A percentile compares a stretch with the other conserved stretches of the same genome.
These are phyloP conservation scores for Hawksworthiomyces lignivorus DNA, from an alignment of 2,329 filamentous ascomycete genomes.

Conservation along the genomic window DNA sequence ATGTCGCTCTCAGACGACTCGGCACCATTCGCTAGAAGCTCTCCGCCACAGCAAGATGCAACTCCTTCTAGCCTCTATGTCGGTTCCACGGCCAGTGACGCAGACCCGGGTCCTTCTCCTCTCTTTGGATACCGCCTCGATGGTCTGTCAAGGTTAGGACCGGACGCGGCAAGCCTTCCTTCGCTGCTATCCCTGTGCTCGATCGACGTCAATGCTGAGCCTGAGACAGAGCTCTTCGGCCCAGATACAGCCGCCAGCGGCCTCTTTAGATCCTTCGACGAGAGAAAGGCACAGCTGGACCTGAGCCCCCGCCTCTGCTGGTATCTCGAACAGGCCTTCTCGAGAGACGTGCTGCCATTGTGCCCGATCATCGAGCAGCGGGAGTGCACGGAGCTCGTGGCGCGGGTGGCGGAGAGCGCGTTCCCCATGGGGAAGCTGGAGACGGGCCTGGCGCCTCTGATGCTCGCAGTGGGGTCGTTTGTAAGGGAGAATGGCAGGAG, in stretches of 20 bases:
- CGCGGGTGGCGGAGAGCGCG: conserved; percentile 5
- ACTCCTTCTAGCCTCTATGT: no score
- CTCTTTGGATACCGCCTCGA: conserved; percentile 5
- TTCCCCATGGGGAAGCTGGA: conserved; percentile 6
- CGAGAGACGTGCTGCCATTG: conserved; percentile 15
- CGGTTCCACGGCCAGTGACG: no score
- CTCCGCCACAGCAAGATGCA: no score
- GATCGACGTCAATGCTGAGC: conserved; percentile 1
- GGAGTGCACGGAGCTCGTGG: conserved; percentile 9
- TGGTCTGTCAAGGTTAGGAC: not conserved
- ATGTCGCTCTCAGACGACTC: no score
- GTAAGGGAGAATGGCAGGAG: conserved; percentile 4
- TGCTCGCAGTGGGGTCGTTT: conserved; percentile 13
- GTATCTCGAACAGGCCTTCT: conserved; percentile 14
- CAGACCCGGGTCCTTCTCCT: not conserved
- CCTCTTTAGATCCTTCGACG: not conserved
- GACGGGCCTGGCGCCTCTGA: conserved; percentile 11
- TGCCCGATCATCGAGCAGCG: conserved; percentile 17
- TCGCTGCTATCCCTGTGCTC: not conserved
- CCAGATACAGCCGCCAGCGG: not conserved
- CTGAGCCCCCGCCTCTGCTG: conserved; percentile 9
- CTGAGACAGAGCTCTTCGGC: conserved; percentile 6
- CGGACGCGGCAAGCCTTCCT: not conserved
- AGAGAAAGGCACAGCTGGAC: conserved; percentile 3
- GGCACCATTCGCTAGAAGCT: no score